Base-by-base conservation (phyloP, 2,329 filamentous ascomycete genomes). In the Orbilia javanica region DNA sequence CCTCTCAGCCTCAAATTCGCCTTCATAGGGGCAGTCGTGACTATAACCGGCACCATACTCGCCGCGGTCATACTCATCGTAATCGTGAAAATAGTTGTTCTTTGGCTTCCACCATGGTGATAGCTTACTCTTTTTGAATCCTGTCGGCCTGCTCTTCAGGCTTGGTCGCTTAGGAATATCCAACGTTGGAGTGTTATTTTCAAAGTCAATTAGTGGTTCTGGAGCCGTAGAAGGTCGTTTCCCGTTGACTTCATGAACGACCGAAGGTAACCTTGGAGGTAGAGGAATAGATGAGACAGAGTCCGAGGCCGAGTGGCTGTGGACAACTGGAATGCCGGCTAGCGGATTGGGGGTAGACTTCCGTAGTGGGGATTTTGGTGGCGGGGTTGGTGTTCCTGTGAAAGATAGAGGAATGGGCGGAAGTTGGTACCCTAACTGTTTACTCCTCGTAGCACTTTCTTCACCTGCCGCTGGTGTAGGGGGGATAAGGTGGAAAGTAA, bases 401-500 rank as follows among this genome's bases (percentile, higher is more conserved):
- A 39, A 13, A n/a, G 44, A 39, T 34, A 55, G 6, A 0, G 69
- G 62, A 10, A 72, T 62, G 0, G 67, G 68, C 18, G 64, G 55
- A 25, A 42, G 67, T 27, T 79, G 52, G 27, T 36, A 68, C 1
- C 74, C 74, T 6, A 79, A 27, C 20, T 79, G 67, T 20, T 34
- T 67, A 18, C 31, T 57, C 6, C 52, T 53, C 8, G 20, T 31
- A 6, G 42, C 42, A 29, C 42, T 25, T 20, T 77, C 73, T 3
- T 77, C 73, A 0, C 18, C 39, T 0, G 65, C 73, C 1, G 73
- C 65, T n/a, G 74, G 74, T 3, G 74, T 79, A 5, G 74, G 74
- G 8, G 74, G 74, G 18, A 79, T 79, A 20, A 79, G 62, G 20
- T 79, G 74, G 44, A 79, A 79, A 4, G 39, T 52, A n/a, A 79